Evolutionary conservation across 768 basidiomycete species (phyloP).

Genomic region (Pisolithus orientalis): DNA sequence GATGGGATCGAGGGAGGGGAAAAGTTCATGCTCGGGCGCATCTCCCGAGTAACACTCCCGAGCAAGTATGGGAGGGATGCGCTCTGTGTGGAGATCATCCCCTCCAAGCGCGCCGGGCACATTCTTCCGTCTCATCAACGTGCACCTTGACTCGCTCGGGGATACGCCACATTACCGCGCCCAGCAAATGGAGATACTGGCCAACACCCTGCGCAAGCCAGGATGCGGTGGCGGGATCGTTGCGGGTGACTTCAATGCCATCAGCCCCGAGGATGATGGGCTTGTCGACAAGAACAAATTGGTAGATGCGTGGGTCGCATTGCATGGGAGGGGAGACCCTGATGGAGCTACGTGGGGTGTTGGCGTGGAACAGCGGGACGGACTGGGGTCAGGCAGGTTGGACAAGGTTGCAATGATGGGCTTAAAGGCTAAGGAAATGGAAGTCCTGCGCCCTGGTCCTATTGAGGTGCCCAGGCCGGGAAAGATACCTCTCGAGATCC

Average conservation of each 20-base stretch:
- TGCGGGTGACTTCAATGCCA: conserved; percentile 44
- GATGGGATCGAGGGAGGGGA: neutral
- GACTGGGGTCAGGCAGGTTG: conserved; percentile 29
- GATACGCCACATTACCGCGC: conserved; percentile 18
- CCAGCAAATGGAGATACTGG: conserved; percentile 29
- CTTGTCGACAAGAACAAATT: conserved; percentile 33
- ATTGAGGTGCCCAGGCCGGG: conserved; percentile 15
- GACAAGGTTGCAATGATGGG: conserved; percentile 38
- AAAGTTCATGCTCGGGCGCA: neutral
- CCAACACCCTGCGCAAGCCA: conserved; percentile 32
- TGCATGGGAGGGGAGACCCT: conserved; percentile 26
- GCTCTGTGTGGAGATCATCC: conserved; percentile 31
- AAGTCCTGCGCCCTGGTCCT: conserved; percentile 29
- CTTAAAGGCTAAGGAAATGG: conserved; percentile 7
- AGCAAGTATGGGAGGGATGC: conserved; percentile 33
- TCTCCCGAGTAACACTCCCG: conserved; percentile 24
- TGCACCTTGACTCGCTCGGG: conserved; percentile 30
- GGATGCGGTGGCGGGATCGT: conserved; percentile 37
- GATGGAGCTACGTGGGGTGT: conserved; percentile 36
- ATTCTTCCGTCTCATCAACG: conserved; percentile 31
- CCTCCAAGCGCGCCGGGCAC: conserved; percentile 17
- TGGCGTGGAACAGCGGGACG: conserved; percentile 19
- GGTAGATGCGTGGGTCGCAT: conserved; percentile 37
- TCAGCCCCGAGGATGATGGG: conserved; percentile 29
- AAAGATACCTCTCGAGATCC: conserved; percentile 9